Evolutionary conservation across 225 moss, liverwort and hornwort genomes (phyloP).

Genomic region (Physcomitrellopsis africana): DNA sequence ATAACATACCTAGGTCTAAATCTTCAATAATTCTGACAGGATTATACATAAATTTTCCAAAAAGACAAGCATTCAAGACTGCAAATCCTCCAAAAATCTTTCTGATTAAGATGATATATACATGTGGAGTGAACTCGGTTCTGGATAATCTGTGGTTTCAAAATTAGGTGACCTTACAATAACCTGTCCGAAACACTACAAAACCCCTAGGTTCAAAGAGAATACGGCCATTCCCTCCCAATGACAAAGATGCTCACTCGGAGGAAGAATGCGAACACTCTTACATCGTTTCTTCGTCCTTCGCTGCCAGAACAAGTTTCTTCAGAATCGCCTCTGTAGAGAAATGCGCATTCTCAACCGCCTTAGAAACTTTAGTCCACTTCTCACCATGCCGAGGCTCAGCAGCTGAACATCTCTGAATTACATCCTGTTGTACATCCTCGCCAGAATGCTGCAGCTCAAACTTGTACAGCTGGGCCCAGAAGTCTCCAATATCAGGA

Average conservation of each 20-base stretch:
- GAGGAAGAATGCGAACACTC: conserved; percentile 26
- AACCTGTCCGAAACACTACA: no score
- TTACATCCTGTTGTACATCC: conserved; percentile 60
- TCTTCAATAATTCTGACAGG: not conserved
- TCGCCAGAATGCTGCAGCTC: conserved; percentile 68
- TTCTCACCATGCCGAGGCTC: conserved; percentile 57
- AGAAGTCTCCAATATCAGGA: conserved; percentile 78
- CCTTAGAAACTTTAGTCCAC: conserved; percentile 59
- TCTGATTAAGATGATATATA: no score
- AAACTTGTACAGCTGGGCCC: conserved; percentile 36
- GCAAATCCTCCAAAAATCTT: conserved; percentile 12
- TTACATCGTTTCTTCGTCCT: conserved; percentile 57
- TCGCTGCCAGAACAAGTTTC: conserved; percentile 64
- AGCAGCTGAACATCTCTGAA: conserved; percentile 51
- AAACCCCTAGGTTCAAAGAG: no score
- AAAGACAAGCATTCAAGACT: not conserved
- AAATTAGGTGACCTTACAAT: no score
- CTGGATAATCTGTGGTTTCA: no score
- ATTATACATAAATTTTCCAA: not conserved
- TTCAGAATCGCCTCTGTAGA: conserved; percentile 76
- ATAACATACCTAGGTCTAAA: not conserved
- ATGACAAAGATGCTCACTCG: conserved; percentile 32
- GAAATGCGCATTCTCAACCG: conserved; percentile 67
- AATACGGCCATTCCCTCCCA: not conserved
- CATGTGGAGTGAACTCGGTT: no score